Evolutionary conservation across 768 basidiomycete genomes (phyloP), one percentile per base, ranked within the genome.

Genomic region (Coprinellus micaceus): DNA sequence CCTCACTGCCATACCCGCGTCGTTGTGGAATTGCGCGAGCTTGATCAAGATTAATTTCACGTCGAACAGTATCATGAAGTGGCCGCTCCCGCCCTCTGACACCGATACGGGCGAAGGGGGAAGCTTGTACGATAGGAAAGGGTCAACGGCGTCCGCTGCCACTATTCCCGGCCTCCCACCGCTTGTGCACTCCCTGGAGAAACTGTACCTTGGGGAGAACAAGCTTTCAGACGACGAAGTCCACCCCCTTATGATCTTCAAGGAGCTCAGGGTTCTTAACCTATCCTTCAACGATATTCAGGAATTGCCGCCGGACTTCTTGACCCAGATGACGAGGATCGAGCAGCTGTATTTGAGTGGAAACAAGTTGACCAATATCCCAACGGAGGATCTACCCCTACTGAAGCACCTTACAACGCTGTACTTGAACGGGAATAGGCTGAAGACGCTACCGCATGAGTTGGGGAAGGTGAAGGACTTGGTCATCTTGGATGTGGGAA

Each of bases 281-380:
- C 76, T 98, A 19, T 92, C 91, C 25, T 98, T 97, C 76, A 99
- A 99, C 70, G 85, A 93, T 53, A 88, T 99, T 43, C 88, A 88
- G 69, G 91, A 95, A 64, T 79, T 98, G 43, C 94, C 96, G 0
- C 71, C 82, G 0, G 74, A 78, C 28, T 94, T 93, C 63, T 84
- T 98, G 64, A 76, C 80, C 59, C 85, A 85, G 58, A 78, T 93
- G 61, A 73, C 75, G 19, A 71, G 79, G 39, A 77, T 99, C 10
- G 84, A 92, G 69, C 89, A 95, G 71, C 74, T 99, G 30, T 98
- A 97, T 67, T 77, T 98, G 2, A 92, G 91, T 62, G 96, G 96
- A n/a, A 98, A 98, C 74, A 90, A 91, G 70, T 74, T 99, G 62
- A 89, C 91, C 7, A 88, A 83, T 59, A 77, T 98, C 28, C 95